Evolutionary conservation across 495 filamentous ascomycete species (phyloP).

Genomic region (Cudoniella acicularis): DNA sequence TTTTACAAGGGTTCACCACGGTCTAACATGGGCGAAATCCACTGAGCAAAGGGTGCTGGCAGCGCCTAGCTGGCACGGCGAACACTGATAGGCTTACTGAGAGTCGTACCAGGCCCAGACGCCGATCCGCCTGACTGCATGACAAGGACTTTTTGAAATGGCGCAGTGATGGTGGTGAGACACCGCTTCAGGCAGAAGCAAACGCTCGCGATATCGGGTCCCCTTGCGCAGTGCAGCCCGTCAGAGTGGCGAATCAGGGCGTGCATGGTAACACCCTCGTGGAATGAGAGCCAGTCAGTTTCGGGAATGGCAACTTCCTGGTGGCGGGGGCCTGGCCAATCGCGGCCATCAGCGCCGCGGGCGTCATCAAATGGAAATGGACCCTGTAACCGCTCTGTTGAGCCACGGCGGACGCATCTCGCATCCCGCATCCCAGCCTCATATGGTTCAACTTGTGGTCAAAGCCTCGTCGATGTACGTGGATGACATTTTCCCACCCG

Average conservation of each 20-base stretch:
- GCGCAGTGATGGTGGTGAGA: slow-evolving; percentile 17
- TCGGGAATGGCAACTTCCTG: not conserved
- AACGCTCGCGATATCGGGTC: not conserved
- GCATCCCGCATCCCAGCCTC: not conserved
- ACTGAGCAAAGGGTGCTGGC: not conserved
- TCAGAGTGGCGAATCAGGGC: not conserved
- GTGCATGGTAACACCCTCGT: not conserved
- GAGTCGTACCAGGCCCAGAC: not conserved
- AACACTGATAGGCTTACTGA: slow-evolving; percentile 12
- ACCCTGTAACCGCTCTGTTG: not conserved
- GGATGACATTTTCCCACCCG: not conserved
- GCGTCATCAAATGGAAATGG: not conserved
- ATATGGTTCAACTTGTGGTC: too few species aligned
- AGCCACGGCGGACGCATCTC: not conserved
- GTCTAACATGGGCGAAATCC: slow-evolving; percentile 14
- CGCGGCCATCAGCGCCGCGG: too few species aligned
- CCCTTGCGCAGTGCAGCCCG: not conserved
- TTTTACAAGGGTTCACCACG: slow-evolving; percentile 7
- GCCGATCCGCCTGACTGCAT: slow-evolving; percentile 21
- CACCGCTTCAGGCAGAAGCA: not conserved
- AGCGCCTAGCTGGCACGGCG: slow-evolving; percentile 8
- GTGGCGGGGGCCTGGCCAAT: not conserved
- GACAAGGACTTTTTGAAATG: slow-evolving; percentile 4
- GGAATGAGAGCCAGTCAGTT: not conserved
- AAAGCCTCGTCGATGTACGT: not conserved